Percentiles rank a stretch among this genome's conserved stretches.
Conservation (phyloP, 345 rosid species). For the Luvunga scandens region DNA sequence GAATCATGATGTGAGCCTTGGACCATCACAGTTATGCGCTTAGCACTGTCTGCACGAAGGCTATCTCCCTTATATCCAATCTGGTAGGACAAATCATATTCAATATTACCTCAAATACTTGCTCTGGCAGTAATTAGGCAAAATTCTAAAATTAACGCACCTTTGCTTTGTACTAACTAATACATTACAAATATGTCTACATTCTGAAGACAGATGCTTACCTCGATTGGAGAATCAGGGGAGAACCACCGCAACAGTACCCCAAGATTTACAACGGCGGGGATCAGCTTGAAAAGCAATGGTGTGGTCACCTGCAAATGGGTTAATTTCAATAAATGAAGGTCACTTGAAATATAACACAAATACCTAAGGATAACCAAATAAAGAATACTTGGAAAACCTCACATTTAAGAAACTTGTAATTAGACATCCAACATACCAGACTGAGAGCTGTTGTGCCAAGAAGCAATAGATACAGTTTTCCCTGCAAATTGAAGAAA, state of each 20-base stretch:
- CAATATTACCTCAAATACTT: constrained; percentile 23
- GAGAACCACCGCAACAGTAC: constrained; percentile 90
- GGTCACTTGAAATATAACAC: not conserved
- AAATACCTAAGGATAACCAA: not conserved
- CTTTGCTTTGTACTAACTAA: not conserved
- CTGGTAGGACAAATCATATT: constrained; percentile 51
- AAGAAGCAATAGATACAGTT: constrained; percentile 80
- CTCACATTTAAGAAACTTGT: not conserved
- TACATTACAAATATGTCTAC: not conserved
- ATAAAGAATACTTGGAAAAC: not conserved
- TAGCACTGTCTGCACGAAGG: constrained; percentile 81
- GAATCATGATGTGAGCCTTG: constrained; percentile 88
- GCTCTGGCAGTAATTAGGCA: constrained; percentile 14
- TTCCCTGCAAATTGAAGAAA: constrained; percentile 52
- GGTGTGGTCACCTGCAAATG: constrained; percentile 82
- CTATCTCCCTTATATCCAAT: constrained; percentile 84
- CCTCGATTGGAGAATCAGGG: constrained; percentile 72
- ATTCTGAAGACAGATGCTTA: constrained; percentile 25
- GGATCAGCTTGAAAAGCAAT: constrained; percentile 92
- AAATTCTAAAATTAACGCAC: constrained; percentile 11
- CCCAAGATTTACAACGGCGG: constrained; percentile 88
- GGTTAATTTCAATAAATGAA: not conserved
- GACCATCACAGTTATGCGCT: constrained; percentile 77
- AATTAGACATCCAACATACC: constrained; percentile 29
- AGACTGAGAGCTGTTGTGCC: constrained; percentile 89